Base-by-base conservation (phyloP, 345 rosid species). In the Streptanthus diversifolius region DNA sequence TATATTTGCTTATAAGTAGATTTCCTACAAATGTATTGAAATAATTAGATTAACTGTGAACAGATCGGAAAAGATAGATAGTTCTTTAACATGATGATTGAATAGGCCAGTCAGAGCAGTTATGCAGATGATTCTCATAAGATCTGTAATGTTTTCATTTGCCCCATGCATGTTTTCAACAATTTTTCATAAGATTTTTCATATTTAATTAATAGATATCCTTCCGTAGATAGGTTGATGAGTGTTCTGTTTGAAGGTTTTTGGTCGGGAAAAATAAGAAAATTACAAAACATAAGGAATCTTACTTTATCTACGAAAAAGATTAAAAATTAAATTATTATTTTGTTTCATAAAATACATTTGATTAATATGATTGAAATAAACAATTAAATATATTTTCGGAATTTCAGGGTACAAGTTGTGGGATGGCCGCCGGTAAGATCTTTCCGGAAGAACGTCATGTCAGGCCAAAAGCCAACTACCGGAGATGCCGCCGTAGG, bases 371-470 rank as follows among this genome's bases (percentile, higher is more conserved):
- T 39, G 41, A 12, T 14, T 27, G 5, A 53, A 21, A 48, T 49
- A n/a, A 41, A 15, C 7, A 19, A 43, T 3, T 13, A 6, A 15
- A 4, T 24, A 72, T 40, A 0, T 3, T 27, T 51, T 19, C 21
- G 33, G 27, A 39, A 63, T 74, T 70, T 68, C 82, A 90, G 96
- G 87, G 78, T 91, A 61, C 96, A 87, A 77, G 92, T 90, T 19
- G 92, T 90, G 76, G 96, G 96, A 37, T 90, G 96, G 96, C 96
- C 96, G 49, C 96, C 96, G 5, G 89, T 90, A 17, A 73, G 97
- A 47, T 84, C 92, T 12, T 90, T 74, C 82, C 79, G 92, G 21
- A 90, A 88, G 79, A 88, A 88, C 66, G 51, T 85, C 55, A 83
- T 88, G 90, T 82, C 97, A 45, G 85, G 84, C 60, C 92, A 82